These are phyloP conservation scores for Eucalyptus camaldulensis DNA, from an alignment of 345 rosid genomes.

Conservation along the genomic window DNA sequence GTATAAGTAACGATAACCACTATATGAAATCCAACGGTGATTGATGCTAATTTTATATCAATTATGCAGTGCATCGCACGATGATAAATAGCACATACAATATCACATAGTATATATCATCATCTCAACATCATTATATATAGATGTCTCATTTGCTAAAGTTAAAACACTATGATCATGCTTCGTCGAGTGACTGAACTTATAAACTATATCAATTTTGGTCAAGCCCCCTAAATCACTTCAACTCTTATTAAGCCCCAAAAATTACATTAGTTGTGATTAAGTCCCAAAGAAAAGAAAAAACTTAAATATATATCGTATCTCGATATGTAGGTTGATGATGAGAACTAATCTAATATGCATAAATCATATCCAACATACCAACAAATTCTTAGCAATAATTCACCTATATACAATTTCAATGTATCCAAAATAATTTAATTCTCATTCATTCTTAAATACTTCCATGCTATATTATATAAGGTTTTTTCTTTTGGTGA, in stretches of 20 bases:
- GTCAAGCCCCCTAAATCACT: neutral
- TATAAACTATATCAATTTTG: no score
- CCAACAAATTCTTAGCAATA: neutral
- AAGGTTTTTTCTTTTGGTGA: neutral
- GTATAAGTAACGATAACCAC: neutral
- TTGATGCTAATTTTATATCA: neutral
- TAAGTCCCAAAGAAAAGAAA: neutral
- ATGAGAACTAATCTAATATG: neutral
- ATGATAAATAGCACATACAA: neutral
- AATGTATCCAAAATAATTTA: neutral
- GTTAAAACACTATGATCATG: neutral
- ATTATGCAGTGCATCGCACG: neutral
- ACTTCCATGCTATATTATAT: neutral
- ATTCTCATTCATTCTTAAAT: neutral
- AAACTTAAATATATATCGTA: neutral
- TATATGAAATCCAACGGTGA: neutral
- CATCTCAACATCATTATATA: neutral
- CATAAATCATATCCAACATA: neutral
- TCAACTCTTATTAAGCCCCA: neutral
- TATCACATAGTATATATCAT: neutral
- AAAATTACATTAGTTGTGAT: neutral
- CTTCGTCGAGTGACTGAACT: neutral
- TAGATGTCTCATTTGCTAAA: neutral
- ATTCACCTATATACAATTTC: neutral
- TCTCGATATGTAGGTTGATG: neutral